Base-by-base conservation (phyloP, 345 rosid species). In the Moricandia moricandioides region DNA sequence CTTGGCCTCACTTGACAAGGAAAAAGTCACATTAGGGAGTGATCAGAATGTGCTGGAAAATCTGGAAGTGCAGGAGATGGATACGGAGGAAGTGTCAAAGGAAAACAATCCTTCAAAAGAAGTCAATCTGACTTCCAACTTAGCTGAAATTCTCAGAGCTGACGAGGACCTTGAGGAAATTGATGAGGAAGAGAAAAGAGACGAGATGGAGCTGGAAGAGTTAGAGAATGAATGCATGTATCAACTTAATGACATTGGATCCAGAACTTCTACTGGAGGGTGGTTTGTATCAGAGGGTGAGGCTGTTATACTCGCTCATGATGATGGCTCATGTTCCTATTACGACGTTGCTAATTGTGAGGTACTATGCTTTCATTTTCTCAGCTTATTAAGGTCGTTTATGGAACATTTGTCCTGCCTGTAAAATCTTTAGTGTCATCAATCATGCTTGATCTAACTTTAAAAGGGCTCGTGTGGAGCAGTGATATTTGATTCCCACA, bases 241-340 rank as follows among this genome's bases (percentile, higher is more conserved):
- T 73, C 89, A 82, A 78, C 84, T 85, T 56, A 86, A 83, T 74
- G 88, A 84, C 75, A 86, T 92, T 49, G 98, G 96, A 37, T 24
- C 75, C 62, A 96, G 83, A 79, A 86, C 62, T 70, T 74, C 93
- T 29, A 91, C 98, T 0, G 96, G 94, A 63, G 99, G 98, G 63
- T 96, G 99, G 98, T 92, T 96, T 85, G 91, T 92, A 70, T 96
- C 99, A 14, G 99, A 91, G 73, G 99, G 97, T 21, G 97, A 92
- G 87, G 87, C 98, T 24, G 88, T 88, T 83, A 85, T 95, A 79
- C 98, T 96, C 47, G 82, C 92, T 73, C 98, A 92, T 69, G 81
- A 82, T 78, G 97, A 96, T 79, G 96, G 97, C 26, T 92, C 98
- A 8, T 96, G 99, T 75, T 87, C 97, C 24, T 92, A 83, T 82